phyloP scores from a whole-genome alignment of 257 asterid species.

The Fraxinus cuspidata region DNA sequence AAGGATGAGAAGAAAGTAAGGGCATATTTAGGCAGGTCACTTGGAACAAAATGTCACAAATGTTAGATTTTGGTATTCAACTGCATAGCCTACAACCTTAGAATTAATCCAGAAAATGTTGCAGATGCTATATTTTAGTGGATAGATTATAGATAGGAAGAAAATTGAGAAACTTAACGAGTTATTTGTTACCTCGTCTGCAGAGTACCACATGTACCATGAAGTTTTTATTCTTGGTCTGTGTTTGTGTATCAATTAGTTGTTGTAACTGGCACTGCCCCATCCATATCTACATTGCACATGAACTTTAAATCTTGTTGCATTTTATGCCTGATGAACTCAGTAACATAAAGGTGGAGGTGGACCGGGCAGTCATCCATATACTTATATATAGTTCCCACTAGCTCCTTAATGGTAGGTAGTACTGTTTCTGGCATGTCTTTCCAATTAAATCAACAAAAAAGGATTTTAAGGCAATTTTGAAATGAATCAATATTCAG shows the following conservation, averaged over 20 bases:
- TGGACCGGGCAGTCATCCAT: neutral
- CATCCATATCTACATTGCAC: slow-evolving; percentile 32
- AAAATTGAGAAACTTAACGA: no score
- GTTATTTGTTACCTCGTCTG: slow-evolving; percentile 21
- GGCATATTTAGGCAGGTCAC: slow-evolving; percentile 32
- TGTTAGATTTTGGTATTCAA: slow-evolving; percentile 30
- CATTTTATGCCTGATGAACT: neutral
- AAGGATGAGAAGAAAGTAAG: slow-evolving; percentile 29
- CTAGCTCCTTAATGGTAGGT: slow-evolving; percentile 34
- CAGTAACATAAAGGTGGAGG: neutral
- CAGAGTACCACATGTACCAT: slow-evolving; percentile 29
- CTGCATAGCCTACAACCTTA: slow-evolving; percentile 37
- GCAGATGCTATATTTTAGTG: no score
- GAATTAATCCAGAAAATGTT: neutral
- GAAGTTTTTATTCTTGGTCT: slow-evolving; percentile 19
- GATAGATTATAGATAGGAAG: neutral
- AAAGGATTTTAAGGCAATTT: neutral
- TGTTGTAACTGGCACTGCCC: slow-evolving; percentile 23
- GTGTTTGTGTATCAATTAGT: slow-evolving; percentile 27
- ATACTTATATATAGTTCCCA: slow-evolving; percentile 25
- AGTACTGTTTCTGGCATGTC: slow-evolving; percentile 33
- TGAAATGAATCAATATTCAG: neutral
- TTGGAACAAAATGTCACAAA: slow-evolving; percentile 34
- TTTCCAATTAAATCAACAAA: neutral
- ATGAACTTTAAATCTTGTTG: neutral